Conservation (phyloP, 2,329 filamentous ascomycete genomes). For the Dothistroma pini region DNA sequence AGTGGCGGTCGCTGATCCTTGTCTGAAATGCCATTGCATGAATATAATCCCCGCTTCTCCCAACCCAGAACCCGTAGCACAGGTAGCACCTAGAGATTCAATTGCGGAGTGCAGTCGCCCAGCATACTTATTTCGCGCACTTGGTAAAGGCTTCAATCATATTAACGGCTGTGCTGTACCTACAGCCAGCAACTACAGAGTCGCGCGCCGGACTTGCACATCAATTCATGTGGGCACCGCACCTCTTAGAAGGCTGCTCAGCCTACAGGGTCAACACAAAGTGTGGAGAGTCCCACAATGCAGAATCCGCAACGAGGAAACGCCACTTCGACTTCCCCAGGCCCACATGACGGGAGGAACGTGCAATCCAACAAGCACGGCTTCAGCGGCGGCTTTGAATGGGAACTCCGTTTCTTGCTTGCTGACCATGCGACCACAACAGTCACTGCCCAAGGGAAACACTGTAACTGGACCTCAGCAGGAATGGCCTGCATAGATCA, state of each 20-base stretch:
- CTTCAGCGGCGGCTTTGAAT: neutral
- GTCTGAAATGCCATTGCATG: neutral
- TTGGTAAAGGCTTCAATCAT: neutral
- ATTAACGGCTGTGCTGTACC: neutral
- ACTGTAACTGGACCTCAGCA: neutral
- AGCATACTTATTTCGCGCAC: neutral
- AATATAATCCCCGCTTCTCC: neutral
- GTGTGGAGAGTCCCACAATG: neutral
- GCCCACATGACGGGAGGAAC: neutral
- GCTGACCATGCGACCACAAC: neutral
- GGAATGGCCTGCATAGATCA: neutral
- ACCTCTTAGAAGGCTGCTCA: neutral
- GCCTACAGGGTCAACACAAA: neutral
- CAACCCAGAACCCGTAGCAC: neutral
- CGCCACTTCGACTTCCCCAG: neutral
- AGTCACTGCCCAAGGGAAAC: neutral
- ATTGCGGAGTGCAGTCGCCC: neutral
- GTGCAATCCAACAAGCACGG: neutral
- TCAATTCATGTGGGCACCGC: neutral
- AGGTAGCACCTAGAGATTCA: neutral
- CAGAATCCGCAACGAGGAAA: neutral
- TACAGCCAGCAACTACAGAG: neutral
- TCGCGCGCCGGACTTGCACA: neutral
- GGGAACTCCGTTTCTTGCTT: neutral
- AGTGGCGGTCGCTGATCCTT: neutral